phyloP scores from a whole-genome alignment of 441 rosid genomes.

The Corymbia calophylla region DNA sequence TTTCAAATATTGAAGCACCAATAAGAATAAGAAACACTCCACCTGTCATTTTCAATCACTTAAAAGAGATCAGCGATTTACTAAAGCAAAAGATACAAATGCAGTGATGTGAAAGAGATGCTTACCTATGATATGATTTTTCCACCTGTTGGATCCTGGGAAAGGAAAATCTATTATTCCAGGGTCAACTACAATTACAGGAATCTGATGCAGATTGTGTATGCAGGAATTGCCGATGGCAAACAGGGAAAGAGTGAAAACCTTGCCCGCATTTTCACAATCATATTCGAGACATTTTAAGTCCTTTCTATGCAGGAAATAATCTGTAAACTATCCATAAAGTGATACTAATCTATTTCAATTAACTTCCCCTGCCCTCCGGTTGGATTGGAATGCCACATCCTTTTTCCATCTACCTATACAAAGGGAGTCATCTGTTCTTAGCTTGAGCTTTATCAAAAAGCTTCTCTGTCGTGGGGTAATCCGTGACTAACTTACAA shows the following conservation, averaged over 20 bases:
- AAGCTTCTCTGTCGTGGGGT: background rate
- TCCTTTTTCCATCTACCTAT: background rate
- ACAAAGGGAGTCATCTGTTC: background rate
- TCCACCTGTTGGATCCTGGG: fast-evolving
- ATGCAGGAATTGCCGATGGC: too few species aligned
- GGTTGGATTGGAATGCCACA: background rate
- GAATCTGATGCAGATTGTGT: too few species aligned
- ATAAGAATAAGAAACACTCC: background rate
- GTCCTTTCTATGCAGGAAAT: background rate
- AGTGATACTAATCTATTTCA: background rate
- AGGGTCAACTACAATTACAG: background rate
- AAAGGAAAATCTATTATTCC: background rate
- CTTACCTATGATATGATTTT: too few species aligned
- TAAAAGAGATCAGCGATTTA: too few species aligned
- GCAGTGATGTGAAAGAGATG: background rate
- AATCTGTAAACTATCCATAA: background rate
- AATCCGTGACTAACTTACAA: background rate
- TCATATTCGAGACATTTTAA: background rate
- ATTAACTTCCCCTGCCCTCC: background rate
- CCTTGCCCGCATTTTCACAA: background rate
- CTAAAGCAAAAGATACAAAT: too few species aligned
- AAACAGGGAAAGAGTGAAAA: background rate
- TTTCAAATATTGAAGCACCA: background rate
- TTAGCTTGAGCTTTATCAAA: background rate
- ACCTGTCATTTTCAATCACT: background rate